Evolutionary conservation across 176 grass and related monocot species (phyloP).

Genomic region (Zoysia pacifica): DNA sequence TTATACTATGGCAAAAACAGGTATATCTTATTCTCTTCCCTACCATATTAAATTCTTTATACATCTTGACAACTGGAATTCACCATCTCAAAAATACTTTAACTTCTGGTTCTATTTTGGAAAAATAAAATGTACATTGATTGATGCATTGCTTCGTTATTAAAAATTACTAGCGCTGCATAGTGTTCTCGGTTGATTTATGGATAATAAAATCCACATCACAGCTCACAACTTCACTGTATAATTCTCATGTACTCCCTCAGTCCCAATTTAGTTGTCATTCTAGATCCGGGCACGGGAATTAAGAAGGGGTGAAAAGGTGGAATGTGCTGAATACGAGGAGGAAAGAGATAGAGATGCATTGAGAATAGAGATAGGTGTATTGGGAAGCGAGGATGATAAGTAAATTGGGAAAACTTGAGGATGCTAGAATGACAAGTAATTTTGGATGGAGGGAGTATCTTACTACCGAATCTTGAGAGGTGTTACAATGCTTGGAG

Average conservation of each 20-base stretch:
- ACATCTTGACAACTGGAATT: background rate
- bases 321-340: too few species aligned
- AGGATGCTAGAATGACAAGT: too few species aligned
- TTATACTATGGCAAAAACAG: constrained; percentile 50
- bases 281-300: too few species aligned
- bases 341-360: too few species aligned
- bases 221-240: background rate
- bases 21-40: constrained; percentile 11
- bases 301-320: too few species aligned
- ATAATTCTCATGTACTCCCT: background rate
- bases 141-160: background rate
- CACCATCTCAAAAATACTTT: background rate
- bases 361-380: too few species aligned
- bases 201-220: background rate
- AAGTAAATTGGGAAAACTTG: too few species aligned
- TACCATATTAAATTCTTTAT: background rate
- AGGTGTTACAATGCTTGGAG: too few species aligned
- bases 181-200: background rate
- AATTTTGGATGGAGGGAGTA: too few species aligned
- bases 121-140: constrained; percentile 10
- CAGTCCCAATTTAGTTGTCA: too few species aligned
- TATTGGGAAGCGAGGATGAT: too few species aligned
- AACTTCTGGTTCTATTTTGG: constrained; percentile 7
- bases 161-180: background rate
- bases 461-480: too few species aligned